phyloP scores from a whole-genome alignment of 352 stramenopile species.

The Pythium rhizo-oryzae region DNA sequence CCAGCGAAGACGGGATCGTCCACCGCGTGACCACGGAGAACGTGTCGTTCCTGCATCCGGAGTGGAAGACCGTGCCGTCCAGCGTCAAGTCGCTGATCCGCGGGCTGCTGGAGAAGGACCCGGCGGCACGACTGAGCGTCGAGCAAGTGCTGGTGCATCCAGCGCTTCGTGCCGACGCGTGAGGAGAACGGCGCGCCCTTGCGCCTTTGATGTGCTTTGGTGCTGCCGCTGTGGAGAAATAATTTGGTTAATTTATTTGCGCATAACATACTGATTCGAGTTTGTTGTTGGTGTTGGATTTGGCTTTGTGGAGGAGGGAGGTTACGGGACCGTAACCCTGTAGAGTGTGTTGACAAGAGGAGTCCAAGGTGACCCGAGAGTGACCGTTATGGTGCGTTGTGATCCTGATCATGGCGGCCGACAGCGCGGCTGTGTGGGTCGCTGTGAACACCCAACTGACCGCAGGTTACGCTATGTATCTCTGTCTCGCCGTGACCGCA shows the following conservation, averaged over 20 bases:
- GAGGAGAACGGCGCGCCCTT: not conserved
- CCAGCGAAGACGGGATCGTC: slow-evolving; percentile 77
- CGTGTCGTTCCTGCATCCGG: slow-evolving; percentile 57
- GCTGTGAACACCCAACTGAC: too few relatives aligned
- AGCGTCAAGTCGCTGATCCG: slow-evolving; percentile 70
- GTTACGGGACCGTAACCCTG: not conserved
- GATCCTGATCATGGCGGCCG: too few relatives aligned
- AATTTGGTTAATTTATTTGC: not conserved
- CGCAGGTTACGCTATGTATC: too few relatives aligned
- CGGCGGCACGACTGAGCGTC: slow-evolving; percentile 45
- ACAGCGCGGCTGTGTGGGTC: too few relatives aligned
- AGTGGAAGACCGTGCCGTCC: slow-evolving; percentile 52
- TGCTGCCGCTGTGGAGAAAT: too few relatives aligned
- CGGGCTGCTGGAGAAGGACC: slow-evolving; percentile 77
- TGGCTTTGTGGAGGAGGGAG: too few relatives aligned
- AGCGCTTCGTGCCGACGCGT: slow-evolving; percentile 11
- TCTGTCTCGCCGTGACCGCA: slow-evolving; percentile 25
- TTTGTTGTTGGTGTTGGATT: not conserved
- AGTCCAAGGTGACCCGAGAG: not conserved
- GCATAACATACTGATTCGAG: not conserved
- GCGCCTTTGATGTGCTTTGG: not conserved
- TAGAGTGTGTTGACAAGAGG: not conserved
- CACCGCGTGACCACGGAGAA: slow-evolving; percentile 45
- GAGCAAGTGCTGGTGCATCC: slow-evolving; percentile 54
- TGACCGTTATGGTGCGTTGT: not conserved